phyloP scores from a whole-genome alignment of 2,329 filamentous ascomycete genomes.

The Exophiala alcalophila region DNA sequence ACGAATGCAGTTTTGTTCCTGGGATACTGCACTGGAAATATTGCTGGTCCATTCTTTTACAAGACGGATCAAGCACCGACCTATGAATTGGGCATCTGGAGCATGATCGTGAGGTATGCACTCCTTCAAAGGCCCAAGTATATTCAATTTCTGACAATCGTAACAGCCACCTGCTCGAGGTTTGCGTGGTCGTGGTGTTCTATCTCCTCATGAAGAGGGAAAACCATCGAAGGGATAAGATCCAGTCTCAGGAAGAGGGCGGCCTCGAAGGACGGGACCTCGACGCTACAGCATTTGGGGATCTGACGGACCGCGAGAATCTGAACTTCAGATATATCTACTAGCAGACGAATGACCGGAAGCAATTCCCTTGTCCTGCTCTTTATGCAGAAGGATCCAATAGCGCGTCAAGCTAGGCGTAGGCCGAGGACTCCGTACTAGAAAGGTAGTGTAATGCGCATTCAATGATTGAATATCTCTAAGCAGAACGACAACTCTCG shows the following conservation, averaged over 20 bases:
- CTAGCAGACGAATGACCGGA: not conserved
- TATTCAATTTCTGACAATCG: not conserved
- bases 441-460: too few species aligned
- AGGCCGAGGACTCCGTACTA: too few species aligned
- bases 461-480: too few species aligned
- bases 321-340: slow-evolving; percentile 38
- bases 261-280: slow-evolving; percentile 20
- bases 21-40: slow-evolving; percentile 60
- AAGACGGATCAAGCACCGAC: slow-evolving; percentile 51
- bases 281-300: slow-evolving; percentile 51
- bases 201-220: slow-evolving; percentile 49
- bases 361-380: too few species aligned
- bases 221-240: slow-evolving; percentile 49
- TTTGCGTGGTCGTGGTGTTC: slow-evolving; percentile 45
- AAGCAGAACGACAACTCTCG: too few species aligned
- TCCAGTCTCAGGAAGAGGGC: slow-evolving; percentile 42
- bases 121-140: too few species aligned
- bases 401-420: too few species aligned
- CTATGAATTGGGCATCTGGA: slow-evolving; percentile 55
- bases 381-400: too few species aligned
- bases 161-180: slow-evolving; percentile 49
- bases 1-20: slow-evolving; percentile 62
- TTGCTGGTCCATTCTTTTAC: slow-evolving; percentile 63
- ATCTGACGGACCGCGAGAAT: slow-evolving; percentile 55
- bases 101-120: slow-evolving; percentile 50